A percentile compares a stretch with the other conserved stretches of the same genome.
These are phyloP conservation scores for Fraxinus americana DNA, from an alignment of 257 asterid species.

Conservation along the genomic window DNA sequence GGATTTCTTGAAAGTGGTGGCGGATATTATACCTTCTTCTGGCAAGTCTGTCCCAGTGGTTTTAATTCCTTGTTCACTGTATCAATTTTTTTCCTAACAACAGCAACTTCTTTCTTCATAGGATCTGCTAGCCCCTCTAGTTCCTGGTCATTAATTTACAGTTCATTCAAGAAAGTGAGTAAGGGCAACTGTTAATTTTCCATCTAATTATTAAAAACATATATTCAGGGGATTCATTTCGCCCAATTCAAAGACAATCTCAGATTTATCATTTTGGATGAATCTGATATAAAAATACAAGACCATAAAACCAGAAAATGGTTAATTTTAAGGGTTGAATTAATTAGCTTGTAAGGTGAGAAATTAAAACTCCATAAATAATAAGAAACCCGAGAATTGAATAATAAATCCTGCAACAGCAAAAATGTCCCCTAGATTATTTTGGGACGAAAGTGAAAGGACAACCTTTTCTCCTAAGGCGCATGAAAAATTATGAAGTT, in stretches of 20 bases:
- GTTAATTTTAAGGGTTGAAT: background rate
- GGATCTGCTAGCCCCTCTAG: slow-evolving; percentile 84
- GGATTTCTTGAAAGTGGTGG: background rate
- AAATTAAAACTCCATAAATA: background rate
- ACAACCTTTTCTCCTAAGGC: slow-evolving; percentile 16
- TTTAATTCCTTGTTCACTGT: slow-evolving; percentile 83
- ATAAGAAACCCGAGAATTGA: slow-evolving; percentile 11
- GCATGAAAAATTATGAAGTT: background rate
- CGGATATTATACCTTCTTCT: slow-evolving; percentile 71
- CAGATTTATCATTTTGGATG: slow-evolving; percentile 10
- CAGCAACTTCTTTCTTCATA: slow-evolving; percentile 80
- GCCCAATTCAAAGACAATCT: slow-evolving; percentile 8
- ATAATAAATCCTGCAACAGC: slow-evolving; percentile 1
- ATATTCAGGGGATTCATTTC: slow-evolving; percentile 3
- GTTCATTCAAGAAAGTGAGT: background rate
- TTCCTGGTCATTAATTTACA: slow-evolving; percentile 55
- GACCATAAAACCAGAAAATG: slow-evolving; percentile 7
- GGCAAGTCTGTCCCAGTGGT: slow-evolving; percentile 88
- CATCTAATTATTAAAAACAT: background rate
- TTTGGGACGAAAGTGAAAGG: background rate
- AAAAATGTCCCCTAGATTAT: background rate
- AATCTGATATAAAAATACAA: slow-evolving; percentile 20
- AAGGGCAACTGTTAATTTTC: background rate
- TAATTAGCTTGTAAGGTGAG: background rate
- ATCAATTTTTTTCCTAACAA: slow-evolving; percentile 84